These are phyloP conservation scores for Peronospora farinosa DNA, from an alignment of 352 stramenopile genomes.

Conservation along the genomic window DNA sequence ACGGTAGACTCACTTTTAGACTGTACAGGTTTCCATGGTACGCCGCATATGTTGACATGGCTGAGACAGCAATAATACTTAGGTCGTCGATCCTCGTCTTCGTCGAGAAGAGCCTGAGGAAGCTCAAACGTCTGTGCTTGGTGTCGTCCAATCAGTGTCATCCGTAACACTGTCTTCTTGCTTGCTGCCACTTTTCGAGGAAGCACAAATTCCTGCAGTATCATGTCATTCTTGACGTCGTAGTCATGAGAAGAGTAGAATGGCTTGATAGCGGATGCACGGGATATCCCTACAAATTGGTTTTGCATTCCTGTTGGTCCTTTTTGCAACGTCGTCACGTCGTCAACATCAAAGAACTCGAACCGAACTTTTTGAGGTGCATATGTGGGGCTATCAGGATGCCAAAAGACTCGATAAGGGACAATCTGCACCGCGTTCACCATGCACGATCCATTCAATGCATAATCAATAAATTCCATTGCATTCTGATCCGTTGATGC, in stretches of 20 bases:
- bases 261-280: conserved; percentile 25
- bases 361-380: conserved; percentile 60
- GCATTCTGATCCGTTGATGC: conserved; percentile 54
- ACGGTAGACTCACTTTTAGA: background rate
- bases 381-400: conserved; percentile 69
- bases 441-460: conserved; percentile 45
- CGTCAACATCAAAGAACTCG: conserved; percentile 51
- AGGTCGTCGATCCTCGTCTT: conserved; percentile 36
- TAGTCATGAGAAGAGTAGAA: conserved; percentile 56
- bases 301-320: conserved; percentile 4
- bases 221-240: conserved; percentile 66
- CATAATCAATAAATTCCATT: conserved; percentile 72
- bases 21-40: conserved; percentile 28
- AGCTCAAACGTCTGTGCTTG: conserved; percentile 72
- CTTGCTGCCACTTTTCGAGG: conserved; percentile 40
- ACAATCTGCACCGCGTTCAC: conserved; percentile 60
- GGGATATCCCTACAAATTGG: conserved; percentile 5
- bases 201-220: conserved; percentile 53
- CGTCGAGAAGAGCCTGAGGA: conserved; percentile 38
- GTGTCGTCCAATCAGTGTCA: conserved; percentile 60
- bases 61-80: conserved; percentile 82
- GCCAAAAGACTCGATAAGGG: conserved; percentile 78
- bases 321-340: conserved; percentile 17
- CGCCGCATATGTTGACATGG: conserved; percentile 60
- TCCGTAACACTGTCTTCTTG: conserved; percentile 41